A percentile compares a stretch with the other conserved stretches of the same genome.
These are phyloP conservation scores for maize (Zea mays) DNA, from an alignment of 176 grass and related monocot species.

Conservation along the genomic window DNA sequence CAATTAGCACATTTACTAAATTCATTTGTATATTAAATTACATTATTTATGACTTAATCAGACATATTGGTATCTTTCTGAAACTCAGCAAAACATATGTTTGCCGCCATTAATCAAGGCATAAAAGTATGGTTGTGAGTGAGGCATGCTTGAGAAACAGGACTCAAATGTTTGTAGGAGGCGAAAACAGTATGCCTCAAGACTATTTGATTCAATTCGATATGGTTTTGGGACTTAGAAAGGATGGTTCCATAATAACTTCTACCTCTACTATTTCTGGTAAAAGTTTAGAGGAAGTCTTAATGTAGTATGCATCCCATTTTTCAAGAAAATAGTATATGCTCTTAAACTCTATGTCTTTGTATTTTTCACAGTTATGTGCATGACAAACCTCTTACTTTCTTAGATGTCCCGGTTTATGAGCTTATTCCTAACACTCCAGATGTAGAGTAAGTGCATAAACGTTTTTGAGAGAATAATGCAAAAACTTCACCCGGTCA, in stretches of 20 bases:
- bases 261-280: neutral
- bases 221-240: neutral
- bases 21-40: neutral
- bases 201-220: neutral
- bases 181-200: neutral
- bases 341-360: neutral
- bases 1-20: neutral
- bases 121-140: neutral
- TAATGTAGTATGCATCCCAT: neutral
- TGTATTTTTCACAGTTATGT: neutral
- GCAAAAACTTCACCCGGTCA: neutral
- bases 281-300: constrained; percentile 1
- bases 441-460: neutral
- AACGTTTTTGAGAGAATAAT: neutral
- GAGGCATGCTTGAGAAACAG: neutral
- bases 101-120: neutral
- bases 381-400: neutral
- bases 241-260: neutral
- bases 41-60: neutral
- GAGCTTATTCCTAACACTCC: neutral
- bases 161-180: neutral
- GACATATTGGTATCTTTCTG: neutral
- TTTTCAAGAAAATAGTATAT: neutral
- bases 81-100: neutral
- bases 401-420: neutral